Percentiles rank a stretch among this genome's conserved stretches.
Conservation (phyloP, 208 protist species). For the Crithidia fasciculata region DNA sequence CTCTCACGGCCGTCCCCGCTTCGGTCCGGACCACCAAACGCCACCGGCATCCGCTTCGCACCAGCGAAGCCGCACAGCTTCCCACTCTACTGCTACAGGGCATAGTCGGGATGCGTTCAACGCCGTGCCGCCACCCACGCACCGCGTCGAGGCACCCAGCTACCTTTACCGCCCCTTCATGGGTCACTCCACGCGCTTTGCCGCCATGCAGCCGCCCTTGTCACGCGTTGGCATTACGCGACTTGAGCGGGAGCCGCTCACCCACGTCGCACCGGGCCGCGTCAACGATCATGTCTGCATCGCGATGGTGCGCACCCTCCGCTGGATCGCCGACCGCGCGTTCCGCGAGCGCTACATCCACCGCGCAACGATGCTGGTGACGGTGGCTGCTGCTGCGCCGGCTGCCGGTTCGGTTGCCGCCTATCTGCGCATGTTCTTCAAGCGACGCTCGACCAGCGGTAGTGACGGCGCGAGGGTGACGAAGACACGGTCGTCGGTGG, state of each 20-base stretch:
- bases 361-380: slow-evolving; percentile 78
- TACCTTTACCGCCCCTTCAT: slow-evolving; percentile 67
- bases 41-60: too few relatives aligned
- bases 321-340: slow-evolving; percentile 71
- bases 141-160: slow-evolving; percentile 4
- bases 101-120: too few relatives aligned
- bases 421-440: slow-evolving; percentile 58
- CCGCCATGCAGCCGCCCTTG: slow-evolving; percentile 19
- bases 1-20: slow-evolving; percentile 7
- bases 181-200: slow-evolving; percentile 71
- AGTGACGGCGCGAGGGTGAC: background rate
- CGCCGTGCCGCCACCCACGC: too few relatives aligned
- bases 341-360: slow-evolving; percentile 83
- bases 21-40: background rate
- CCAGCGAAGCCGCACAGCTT: too few relatives aligned
- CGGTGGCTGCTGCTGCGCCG: slow-evolving; percentile 52
- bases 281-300: slow-evolving; percentile 79
- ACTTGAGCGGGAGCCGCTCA: slow-evolving; percentile 68
- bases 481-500: background rate
- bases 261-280: slow-evolving; percentile 57
- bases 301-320: slow-evolving; percentile 60
- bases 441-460: slow-evolving; percentile 11
- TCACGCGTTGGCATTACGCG: slow-evolving; percentile 35
- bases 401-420: slow-evolving; percentile 54
- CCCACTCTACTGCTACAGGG: too few relatives aligned